Percentiles rank a stretch among this genome's conserved stretches.
Evolutionary conservation across 257 asterid species (phyloP).

Genomic region (Gentiana straminea): DNA sequence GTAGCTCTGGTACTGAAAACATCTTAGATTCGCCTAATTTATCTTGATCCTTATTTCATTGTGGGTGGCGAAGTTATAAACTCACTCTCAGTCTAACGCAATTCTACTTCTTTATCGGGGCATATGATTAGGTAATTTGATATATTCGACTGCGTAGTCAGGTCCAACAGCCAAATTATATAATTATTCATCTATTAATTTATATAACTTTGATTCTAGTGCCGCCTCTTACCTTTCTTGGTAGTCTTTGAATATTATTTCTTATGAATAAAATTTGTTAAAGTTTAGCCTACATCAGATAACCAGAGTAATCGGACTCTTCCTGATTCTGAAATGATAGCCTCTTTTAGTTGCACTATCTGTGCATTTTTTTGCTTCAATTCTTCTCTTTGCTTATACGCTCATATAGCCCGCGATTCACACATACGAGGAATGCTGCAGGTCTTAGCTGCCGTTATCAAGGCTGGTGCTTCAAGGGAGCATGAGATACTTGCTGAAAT

Average conservation of each 20-base stretch:
- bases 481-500: constrained; percentile 99
- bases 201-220: no score
- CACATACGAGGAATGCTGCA: constrained; percentile 18
- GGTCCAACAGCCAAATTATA: no score
- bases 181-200: no score
- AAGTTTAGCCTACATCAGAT: background rate
- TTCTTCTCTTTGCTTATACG: background rate
- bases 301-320: background rate
- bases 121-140: no score
- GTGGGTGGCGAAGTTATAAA: background rate
- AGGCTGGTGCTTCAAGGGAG: constrained; percentile 99
- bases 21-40: no score
- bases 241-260: background rate
- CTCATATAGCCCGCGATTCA: no score
- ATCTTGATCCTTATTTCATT: no score
- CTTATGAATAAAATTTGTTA: no score
- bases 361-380: background rate
- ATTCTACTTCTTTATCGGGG: background rate
- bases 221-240: background rate
- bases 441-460: constrained; percentile 99
- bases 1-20: no score
- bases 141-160: no score
- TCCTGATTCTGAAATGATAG: background rate
- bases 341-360: background rate
- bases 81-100: background rate